phyloP scores from a whole-genome alignment of 169 alveolate species.

The Eimeria sp. region DNA sequence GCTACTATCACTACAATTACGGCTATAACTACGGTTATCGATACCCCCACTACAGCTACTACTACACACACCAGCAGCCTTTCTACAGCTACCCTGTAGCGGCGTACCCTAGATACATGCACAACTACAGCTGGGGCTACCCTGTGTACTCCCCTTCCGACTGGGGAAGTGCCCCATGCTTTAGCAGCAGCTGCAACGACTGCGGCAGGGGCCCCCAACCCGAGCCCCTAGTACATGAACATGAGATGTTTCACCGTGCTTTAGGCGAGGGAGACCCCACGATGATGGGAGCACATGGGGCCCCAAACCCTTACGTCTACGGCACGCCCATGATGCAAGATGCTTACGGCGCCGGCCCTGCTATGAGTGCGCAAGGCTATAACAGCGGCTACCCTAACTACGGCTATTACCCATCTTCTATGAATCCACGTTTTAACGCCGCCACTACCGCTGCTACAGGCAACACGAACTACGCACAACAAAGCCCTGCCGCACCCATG shows the following conservation, averaged over 20 bases:
- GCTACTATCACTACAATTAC: neutral
- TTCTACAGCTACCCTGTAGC: constrained; percentile 11
- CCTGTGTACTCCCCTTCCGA: neutral
- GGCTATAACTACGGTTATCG: constrained; percentile 19
- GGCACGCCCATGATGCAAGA: neutral
- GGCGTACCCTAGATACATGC: neutral
- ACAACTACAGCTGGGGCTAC: constrained; percentile 31
- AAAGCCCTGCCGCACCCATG: neutral
- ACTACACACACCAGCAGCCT: neutral
- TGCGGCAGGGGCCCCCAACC: neutral
- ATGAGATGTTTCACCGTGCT: neutral
- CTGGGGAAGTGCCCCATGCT: neutral
- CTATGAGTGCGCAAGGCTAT: neutral
- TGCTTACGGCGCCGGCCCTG: neutral
- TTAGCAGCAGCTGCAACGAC: neutral
- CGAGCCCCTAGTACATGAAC: neutral
- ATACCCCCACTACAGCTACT: constrained; percentile 6
- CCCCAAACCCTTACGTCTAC: neutral
- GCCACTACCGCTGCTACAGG: neutral
- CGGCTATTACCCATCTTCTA: neutral
- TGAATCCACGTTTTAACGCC: neutral
- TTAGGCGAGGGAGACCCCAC: neutral
- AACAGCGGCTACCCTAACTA: neutral
- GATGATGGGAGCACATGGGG: neutral
- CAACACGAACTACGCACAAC: neutral